phyloP scores from a whole-genome alignment of 106 monocot genomes.

The Dendrobium huoshanense region DNA sequence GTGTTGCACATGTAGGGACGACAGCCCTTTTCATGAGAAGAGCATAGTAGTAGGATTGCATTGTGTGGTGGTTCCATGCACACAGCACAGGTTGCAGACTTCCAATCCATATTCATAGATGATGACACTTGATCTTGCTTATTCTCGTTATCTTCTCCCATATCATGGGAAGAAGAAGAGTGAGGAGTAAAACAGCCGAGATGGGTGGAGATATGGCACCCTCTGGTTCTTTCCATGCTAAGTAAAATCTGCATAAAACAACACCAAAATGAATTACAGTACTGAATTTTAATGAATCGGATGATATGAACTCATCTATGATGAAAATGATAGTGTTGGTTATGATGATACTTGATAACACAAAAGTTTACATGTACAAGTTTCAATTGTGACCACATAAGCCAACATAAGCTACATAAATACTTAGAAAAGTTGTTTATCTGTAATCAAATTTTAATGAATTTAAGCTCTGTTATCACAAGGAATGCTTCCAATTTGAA shows the following conservation, averaged over 20 bases:
- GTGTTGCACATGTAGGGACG: slow-evolving; percentile 15
- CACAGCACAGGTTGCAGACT: slow-evolving; percentile 4
- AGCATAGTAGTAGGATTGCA: slow-evolving; percentile 9
- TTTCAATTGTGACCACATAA: background rate
- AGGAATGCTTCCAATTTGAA: no score
- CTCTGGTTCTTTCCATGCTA: background rate
- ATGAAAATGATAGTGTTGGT: no score
- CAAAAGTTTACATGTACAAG: background rate
- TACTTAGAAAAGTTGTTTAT: background rate
- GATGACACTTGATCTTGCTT: background rate
- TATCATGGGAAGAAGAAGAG: background rate
- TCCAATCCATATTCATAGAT: background rate
- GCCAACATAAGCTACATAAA: background rate
- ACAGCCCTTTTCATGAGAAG: slow-evolving; percentile 11
- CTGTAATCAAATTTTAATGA: background rate
- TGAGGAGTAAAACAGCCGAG: background rate
- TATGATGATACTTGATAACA: no score
- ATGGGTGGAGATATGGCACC: background rate
- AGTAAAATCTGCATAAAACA: background rate
- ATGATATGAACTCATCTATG: no score
- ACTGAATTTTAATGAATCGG: background rate
- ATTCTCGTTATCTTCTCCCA: no score
- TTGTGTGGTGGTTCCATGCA: slow-evolving; percentile 16
- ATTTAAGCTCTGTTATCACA: background rate
- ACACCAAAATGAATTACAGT: background rate